A percentile compares a stretch with the other conserved stretches of the same genome.
Evolutionary conservation across 1,284 basidiomycete genomes (phyloP).

Genomic region (Trametes pubescens): DNA sequence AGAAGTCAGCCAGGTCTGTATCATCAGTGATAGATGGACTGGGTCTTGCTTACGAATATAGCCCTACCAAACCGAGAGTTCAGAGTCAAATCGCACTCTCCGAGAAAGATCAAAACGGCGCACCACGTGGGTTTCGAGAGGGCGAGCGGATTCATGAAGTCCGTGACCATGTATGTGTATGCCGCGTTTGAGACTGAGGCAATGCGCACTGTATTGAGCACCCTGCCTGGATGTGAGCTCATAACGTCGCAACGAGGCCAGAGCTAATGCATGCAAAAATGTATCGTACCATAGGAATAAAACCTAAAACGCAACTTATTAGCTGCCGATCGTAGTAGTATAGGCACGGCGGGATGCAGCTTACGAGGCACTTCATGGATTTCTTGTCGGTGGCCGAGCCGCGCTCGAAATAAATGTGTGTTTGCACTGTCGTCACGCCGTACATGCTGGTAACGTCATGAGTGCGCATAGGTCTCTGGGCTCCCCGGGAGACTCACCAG

Average conservation of each 20-base stretch:
- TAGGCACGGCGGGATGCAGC: neutral
- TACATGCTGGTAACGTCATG: neutral
- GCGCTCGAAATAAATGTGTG: slow-evolving; percentile 10
- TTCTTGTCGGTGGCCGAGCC: neutral
- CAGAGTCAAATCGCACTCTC: too few relatives aligned
- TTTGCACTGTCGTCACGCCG: slow-evolving; percentile 10
- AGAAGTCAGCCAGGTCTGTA: too few relatives aligned
- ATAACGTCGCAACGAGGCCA: too few relatives aligned
- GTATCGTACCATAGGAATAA: slow-evolving; percentile 3
- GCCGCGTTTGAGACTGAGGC: neutral
- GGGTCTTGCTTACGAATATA: too few relatives aligned
- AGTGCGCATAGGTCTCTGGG: neutral
- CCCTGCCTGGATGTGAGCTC: neutral
- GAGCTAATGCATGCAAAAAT: too few relatives aligned
- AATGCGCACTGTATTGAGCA: slow-evolving; percentile 5
- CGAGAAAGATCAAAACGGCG: neutral
- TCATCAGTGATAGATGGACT: too few relatives aligned
- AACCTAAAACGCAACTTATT: neutral
- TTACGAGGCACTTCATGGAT: neutral
- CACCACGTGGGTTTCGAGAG: slow-evolving; percentile 4
- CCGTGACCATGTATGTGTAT: slow-evolving; percentile 12
- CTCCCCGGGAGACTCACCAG: neutral
- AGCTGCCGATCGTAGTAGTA: too few relatives aligned
- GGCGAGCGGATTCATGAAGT: neutral
- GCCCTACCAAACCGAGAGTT: too few relatives aligned